Percentiles rank a stretch among this genome's conserved stretches.
Evolutionary conservation across 83 land plant genomes (phyloP).

Genomic region (Larix sibirica): DNA sequence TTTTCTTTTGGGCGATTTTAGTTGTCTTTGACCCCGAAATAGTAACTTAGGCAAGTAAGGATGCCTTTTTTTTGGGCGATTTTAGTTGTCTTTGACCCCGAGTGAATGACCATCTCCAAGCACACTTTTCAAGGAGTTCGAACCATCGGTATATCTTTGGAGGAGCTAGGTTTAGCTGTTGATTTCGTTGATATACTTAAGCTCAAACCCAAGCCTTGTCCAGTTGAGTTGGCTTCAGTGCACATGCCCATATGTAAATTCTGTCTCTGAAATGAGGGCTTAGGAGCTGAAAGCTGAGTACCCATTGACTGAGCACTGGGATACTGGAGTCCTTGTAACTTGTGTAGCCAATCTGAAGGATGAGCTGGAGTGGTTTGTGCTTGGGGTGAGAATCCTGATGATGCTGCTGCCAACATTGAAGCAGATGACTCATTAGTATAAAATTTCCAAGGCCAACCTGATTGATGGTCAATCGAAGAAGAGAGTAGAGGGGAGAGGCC

Average conservation of each 20-base stretch:
- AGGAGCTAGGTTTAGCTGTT: too few relatives aligned
- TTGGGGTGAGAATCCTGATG: slow-evolving; percentile 15
- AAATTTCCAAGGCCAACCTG: not conserved
- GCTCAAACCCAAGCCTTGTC: not conserved
- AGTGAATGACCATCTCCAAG: too few relatives aligned
- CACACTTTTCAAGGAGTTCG: too few relatives aligned
- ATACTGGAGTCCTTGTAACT: not conserved
- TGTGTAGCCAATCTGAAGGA: not conserved
- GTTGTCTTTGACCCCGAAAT: too few relatives aligned
- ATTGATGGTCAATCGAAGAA: not conserved
- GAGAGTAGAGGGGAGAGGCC: not conserved
- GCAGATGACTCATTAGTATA: not conserved
- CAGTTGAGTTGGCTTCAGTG: not conserved
- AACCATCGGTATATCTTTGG: too few relatives aligned
- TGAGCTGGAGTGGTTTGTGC: not conserved
- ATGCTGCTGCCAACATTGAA: not conserved
- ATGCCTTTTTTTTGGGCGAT: too few relatives aligned
- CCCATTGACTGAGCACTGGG: not conserved
- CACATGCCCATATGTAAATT: not conserved
- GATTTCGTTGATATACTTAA: not conserved
- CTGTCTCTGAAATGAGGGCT: not conserved
- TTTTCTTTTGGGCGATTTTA: too few relatives aligned
- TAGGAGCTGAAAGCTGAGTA: not conserved
- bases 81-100: too few relatives aligned
- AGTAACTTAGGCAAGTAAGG: too few relatives aligned